Base-by-base conservation (phyloP, 441 rosid genomes). In the Gossypium gossypioides region DNA sequence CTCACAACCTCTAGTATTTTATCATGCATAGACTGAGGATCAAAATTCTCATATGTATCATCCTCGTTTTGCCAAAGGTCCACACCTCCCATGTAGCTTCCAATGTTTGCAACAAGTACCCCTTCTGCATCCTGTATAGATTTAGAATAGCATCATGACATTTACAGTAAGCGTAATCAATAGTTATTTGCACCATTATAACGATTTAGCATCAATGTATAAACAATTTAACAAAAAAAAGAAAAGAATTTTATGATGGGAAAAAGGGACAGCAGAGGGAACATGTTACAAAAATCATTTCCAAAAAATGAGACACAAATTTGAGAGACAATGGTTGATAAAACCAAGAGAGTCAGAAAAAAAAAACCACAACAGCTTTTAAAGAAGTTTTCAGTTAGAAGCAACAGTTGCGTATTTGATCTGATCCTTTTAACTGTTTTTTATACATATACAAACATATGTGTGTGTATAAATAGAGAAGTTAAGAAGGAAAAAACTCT, bases 81-180 rank as follows among this genome's bases (percentile, higher is more conserved):
- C 15, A 96, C 98, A 67, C 99, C 98, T 62, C 99, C 99, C 99
- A 91, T 96, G 78, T 96, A 92, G 85, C 98, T 95, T 72, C 98
- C 98, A 61, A 95, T 95, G 81, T 95, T 95, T 25, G 97, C 96
- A 77, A 95, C 89, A 46, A 95, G 99, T 71, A 95, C 88, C 50
- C 99, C 98, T 81, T 92, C 99, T 58, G 91, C 96, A 75, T 95
- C 99, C 99, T 95, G 84, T 61, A 80, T 67, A 50, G 29, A 46
- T 72, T 59, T 1, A 52, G 62, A 66, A 60, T 19, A 71, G 71
- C 63, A 73, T 59, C 67, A 77, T 70, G 60, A 57, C 55, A 71
- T 62, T 50, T 19, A n/a, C 65, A 58, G 56, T 3, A n/a, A 4
- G 12, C 15, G 18, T 34, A 42, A 71, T 44, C 40, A 34, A 55